A percentile compares a stretch with the other conserved stretches of the same genome.
These are phyloP conservation scores for Takakia lepidozioides DNA, from an alignment of 225 moss, liverwort and hornwort genomes.

Conservation along the genomic window DNA sequence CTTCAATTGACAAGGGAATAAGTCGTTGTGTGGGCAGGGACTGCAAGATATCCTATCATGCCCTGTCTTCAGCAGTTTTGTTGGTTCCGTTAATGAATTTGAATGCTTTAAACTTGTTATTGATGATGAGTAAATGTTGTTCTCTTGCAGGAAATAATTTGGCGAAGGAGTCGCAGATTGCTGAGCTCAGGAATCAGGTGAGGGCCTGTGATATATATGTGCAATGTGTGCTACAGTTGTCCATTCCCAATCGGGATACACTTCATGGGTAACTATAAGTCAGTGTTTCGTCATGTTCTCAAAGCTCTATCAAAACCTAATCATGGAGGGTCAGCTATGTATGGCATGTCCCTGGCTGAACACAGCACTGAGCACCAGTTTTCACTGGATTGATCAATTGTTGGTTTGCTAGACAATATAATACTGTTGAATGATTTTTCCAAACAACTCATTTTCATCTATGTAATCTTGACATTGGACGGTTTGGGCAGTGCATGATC, in stretches of 20 bases:
- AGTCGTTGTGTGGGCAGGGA: no score
- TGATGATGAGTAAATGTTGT: no score
- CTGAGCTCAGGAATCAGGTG: conserved; percentile 94
- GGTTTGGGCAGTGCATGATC: conserved; percentile 70
- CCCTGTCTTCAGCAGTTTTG: neutral
- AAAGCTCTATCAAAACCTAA: no score
- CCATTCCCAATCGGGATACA: neutral
- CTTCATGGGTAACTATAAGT: neutral
- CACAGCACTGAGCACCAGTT: neutral
- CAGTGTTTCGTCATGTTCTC: neutral
- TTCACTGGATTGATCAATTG: neutral
- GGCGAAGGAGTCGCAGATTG: conserved; percentile 84
- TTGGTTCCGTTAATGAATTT: neutral
- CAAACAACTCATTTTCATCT: no score
- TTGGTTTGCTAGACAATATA: neutral
- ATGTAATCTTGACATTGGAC: neutral
- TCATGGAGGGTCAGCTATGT: no score
- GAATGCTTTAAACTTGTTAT: no score
- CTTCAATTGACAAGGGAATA: no score
- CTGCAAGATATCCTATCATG: neutral
- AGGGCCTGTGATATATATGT: no score
- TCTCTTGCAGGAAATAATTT: conserved; percentile 65
- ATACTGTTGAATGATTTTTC: no score
- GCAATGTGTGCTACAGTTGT: neutral
- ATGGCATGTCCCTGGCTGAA: no score